A percentile compares a stretch with the other conserved stretches of the same genome.
phyloP scores from a whole-genome alignment of 768 basidiomycete genomes.

The Pulveroboletus sp. region DNA sequence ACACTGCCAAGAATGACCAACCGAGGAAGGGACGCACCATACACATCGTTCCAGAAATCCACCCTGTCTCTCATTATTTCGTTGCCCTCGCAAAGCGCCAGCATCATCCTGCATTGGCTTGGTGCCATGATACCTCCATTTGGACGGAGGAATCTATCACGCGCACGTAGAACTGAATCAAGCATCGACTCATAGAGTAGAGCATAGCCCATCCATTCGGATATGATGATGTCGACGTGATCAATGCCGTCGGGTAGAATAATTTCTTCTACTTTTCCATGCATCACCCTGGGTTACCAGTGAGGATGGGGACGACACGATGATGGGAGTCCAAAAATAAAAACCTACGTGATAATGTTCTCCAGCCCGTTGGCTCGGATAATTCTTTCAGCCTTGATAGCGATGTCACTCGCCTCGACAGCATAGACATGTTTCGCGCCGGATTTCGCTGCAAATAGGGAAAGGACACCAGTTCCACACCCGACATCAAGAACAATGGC shows the following conservation, averaged over 20 bases:
- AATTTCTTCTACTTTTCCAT: constrained; percentile 89
- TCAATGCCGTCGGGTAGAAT: constrained; percentile 62
- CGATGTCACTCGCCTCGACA: constrained; percentile 86
- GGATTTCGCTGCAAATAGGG: constrained; percentile 82
- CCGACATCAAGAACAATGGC: constrained; percentile 92
- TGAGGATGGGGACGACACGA: constrained; percentile 6
- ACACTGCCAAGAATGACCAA: neutral
- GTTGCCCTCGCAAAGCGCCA: constrained; percentile 74
- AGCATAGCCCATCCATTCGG: constrained; percentile 97
- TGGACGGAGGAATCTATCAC: constrained; percentile 78
- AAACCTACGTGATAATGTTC: constrained; percentile 58
- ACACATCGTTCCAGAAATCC: constrained; percentile 86
- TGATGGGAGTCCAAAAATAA: constrained; percentile 1
- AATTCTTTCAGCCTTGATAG: constrained; percentile 70
- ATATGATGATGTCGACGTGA: constrained; percentile 90
- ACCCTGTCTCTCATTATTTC: constrained; percentile 79
- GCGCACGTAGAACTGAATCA: constrained; percentile 85
- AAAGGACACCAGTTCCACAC: constrained; percentile 92
- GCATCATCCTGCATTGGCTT: constrained; percentile 79
- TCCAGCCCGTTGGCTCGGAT: constrained; percentile 71
- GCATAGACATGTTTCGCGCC: constrained; percentile 90
- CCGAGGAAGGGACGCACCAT: constrained; percentile 49
- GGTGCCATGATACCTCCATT: constrained; percentile 81
- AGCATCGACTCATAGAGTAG: constrained; percentile 96
- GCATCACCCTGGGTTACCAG: constrained; percentile 55